Conservation (phyloP, 257 asterid species). For the Solanum phureja region DNA sequence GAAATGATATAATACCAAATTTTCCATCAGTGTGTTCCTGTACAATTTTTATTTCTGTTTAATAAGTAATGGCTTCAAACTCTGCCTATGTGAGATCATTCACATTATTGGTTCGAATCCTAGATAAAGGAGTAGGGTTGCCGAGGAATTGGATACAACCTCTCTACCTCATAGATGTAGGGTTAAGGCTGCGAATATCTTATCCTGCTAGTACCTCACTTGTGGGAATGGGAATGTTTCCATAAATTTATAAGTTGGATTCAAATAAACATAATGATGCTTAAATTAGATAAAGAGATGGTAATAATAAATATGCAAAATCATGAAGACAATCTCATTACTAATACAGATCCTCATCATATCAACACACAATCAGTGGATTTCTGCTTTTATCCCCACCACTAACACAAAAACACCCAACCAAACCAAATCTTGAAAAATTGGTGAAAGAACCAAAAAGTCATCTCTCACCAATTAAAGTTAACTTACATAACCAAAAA, state of each 20-base stretch:
- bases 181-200: neutral
- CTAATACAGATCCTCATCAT: neutral
- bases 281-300: neutral
- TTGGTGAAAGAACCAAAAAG: conserved; percentile 39
- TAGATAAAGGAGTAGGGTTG: neutral
- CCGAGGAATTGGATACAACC: neutral
- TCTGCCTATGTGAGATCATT: neutral
- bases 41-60: neutral
- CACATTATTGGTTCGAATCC: neutral
- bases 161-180: neutral
- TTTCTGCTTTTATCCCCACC: neutral
- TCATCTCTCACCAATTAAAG: conserved; percentile 34
- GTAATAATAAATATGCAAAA: neutral
- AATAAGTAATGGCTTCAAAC: neutral
- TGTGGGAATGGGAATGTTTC: neutral
- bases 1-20: neutral
- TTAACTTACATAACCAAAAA: neutral
- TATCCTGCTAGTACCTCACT: neutral
- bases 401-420: neutral
- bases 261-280: neutral
- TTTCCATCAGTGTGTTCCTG: neutral
- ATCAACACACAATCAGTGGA: neutral
- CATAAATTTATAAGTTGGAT: neutral
- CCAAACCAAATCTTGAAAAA: neutral
- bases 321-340: conserved; percentile 4